These are phyloP conservation scores for Pochonia chlamydosporia DNA, from an alignment of 2,329 filamentous ascomycete genomes.

Conservation along the genomic window DNA sequence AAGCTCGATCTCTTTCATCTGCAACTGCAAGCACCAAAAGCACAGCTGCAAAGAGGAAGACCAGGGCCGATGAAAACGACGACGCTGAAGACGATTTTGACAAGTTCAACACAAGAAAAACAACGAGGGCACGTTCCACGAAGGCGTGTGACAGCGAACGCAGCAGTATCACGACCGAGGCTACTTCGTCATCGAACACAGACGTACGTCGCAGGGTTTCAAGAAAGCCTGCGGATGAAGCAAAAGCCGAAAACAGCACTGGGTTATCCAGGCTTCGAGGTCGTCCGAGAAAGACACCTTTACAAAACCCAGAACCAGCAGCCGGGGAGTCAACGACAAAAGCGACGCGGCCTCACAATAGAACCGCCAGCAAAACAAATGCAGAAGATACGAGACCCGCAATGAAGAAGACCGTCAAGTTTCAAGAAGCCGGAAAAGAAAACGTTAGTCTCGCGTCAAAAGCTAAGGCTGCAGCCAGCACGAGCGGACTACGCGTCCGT, in stretches of 20 bases:
- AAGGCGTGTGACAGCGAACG: slow-evolving; percentile 29
- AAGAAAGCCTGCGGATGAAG: slow-evolving; percentile 20
- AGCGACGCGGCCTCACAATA: slow-evolving; percentile 20
- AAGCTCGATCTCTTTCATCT: slow-evolving; percentile 34
- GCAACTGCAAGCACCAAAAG: slow-evolving; percentile 26
- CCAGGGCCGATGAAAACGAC: slow-evolving; percentile 45
- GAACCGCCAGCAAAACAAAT: slow-evolving; percentile 24
- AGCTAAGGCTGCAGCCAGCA: slow-evolving; percentile 26
- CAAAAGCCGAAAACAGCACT: slow-evolving; percentile 15
- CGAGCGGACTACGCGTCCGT: slow-evolving; percentile 25
- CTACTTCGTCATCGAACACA: neutral
- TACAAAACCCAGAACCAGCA: slow-evolving; percentile 16
- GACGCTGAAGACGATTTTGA: slow-evolving; percentile 34
- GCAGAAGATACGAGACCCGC: slow-evolving; percentile 34
- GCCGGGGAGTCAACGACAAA: slow-evolving; percentile 25
- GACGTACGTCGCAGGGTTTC: slow-evolving; percentile 18
- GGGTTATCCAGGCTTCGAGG: slow-evolving; percentile 26
- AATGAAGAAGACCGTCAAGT: slow-evolving; percentile 56
- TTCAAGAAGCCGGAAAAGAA: slow-evolving; percentile 60
- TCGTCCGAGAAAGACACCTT: slow-evolving; percentile 35
- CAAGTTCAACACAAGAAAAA: slow-evolving; percentile 27
- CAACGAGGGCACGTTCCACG: slow-evolving; percentile 35
- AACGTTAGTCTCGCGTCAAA: slow-evolving; percentile 43
- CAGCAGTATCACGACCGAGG: slow-evolving; percentile 8
- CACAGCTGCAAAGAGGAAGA: slow-evolving; percentile 42